Evolutionary conservation across 148 eudicot genomes (phyloP), one percentile per base, ranked within the genome.

Genomic region (Simmondsia chinensis): DNA sequence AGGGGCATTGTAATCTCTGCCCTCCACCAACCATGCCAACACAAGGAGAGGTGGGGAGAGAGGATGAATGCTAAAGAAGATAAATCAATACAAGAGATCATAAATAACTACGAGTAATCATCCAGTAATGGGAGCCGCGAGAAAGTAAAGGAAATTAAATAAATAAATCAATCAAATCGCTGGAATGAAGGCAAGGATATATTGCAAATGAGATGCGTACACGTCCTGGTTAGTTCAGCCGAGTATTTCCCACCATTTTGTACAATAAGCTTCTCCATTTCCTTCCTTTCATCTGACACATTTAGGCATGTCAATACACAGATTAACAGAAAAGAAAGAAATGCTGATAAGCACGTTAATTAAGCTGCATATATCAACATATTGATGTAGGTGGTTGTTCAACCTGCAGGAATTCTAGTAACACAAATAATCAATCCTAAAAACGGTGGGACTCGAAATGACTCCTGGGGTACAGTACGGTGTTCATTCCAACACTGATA

Each of bases 401-500:
- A 77, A 91, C 99, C 99, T 79, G 70, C 89, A 26, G 83, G 82
- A 48, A 86, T 57, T 76, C 84, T 68, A 53, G 83, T 65, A 29
- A 86, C 94, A 42, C 78, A 82, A 20, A 93, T 75, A 49, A 69
- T 77, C 72, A 93, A 65, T 38, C 99, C 99, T 30, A 67, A 64
- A 61, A 93, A 86, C 20, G 96, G 83, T 58, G 75, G 96, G 68
- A 77, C 77, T 48, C 81, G 76, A 55, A 72, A 86, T 43, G 94
- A 54, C 56, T 86, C 96, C 56, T 79, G 67, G 27, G 99, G 83
- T 64, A 82, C 99, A 52, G 79, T 56, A 60, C 94, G 99, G 62
- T 93, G 99, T 70, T 93, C 96, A 64, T 75, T 77, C 96, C 99
- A 86, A 48, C 99, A 93, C 70, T 93, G 99, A 67, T 70, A 57